phyloP scores from a whole-genome alignment of 495 filamentous ascomycete genomes.

The Cercophora newfieldiana region DNA sequence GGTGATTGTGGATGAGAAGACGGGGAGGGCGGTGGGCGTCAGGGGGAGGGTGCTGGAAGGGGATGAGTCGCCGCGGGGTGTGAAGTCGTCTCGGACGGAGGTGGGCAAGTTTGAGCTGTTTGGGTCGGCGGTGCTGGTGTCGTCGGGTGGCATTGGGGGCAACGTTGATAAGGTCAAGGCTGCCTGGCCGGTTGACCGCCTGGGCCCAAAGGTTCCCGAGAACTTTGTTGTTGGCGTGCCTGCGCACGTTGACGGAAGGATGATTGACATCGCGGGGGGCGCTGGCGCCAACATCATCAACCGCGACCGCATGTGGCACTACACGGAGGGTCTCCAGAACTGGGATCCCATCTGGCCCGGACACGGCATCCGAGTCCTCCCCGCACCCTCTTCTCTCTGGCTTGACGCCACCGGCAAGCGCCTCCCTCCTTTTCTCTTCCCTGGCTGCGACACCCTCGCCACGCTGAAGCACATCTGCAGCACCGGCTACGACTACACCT shows the following conservation, averaged over 20 bases:
- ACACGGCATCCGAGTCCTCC: constrained; percentile 54
- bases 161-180: constrained; percentile 52
- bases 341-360: constrained; percentile 54
- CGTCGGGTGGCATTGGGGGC: constrained; percentile 52
- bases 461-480: constrained; percentile 54
- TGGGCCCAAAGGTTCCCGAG: constrained; percentile 47
- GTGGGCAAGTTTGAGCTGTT: constrained; percentile 47
- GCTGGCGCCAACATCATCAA: constrained; percentile 51
- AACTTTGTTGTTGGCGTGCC: constrained; percentile 54
- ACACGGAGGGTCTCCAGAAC: constrained; percentile 54
- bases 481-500: constrained; percentile 56
- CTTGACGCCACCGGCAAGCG: constrained; percentile 53
- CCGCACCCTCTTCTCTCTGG: constrained; percentile 54
- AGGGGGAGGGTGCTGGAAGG: constrained; percentile 46
- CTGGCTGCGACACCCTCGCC: constrained; percentile 51
- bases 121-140: constrained; percentile 46
- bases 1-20: constrained; percentile 45
- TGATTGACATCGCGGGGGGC: constrained; percentile 49
- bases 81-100: constrained; percentile 41
- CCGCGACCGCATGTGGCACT: constrained; percentile 56
- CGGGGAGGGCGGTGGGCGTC: constrained; percentile 48
- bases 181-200: constrained; percentile 47
- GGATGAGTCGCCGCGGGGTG: constrained; percentile 43
- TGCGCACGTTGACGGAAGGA: constrained; percentile 53
- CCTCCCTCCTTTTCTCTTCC: constrained; percentile 49